Percentiles rank a stretch among this genome's conserved stretches.
phyloP scores from a whole-genome alignment of 768 basidiomycete genomes.

The Trametes punicea region DNA sequence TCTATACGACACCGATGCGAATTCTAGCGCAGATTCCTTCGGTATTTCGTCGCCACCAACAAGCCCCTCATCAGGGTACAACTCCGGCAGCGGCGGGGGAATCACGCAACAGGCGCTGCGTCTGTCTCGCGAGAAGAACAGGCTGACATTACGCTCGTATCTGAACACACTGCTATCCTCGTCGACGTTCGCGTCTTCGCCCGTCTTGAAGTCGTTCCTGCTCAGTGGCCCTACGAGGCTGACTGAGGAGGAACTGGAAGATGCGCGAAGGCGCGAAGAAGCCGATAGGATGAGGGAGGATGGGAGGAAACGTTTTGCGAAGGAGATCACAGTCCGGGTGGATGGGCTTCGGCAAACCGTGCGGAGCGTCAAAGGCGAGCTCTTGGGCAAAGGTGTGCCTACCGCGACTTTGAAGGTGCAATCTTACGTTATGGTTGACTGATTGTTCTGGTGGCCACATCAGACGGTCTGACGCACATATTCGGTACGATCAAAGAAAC shows the following conservation, averaged over 20 bases:
- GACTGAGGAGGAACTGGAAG: constrained; percentile 69
- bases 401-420: not conserved
- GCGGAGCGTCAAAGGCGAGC: constrained; percentile 86
- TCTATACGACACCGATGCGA: constrained; percentile 12
- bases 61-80: constrained; percentile 20
- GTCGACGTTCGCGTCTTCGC: constrained; percentile 74
- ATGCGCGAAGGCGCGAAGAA: constrained; percentile 78
- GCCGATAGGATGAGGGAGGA: constrained; percentile 87
- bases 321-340: constrained; percentile 82
- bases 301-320: constrained; percentile 78
- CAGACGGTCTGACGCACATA: constrained; percentile 85
- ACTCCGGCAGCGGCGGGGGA: constrained; percentile 13
- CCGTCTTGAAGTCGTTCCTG: constrained; percentile 84
- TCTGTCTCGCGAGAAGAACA: constrained; percentile 89
- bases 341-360: constrained; percentile 82
- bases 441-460: not conserved
- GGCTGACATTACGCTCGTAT: constrained; percentile 90
- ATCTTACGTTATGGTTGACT: not conserved
- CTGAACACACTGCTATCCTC: constrained; percentile 76
- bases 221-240: constrained; percentile 71
- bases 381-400: constrained; percentile 74
- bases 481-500: constrained; percentile 86
- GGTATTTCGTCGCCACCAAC: constrained; percentile 8
- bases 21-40: constrained; percentile 27
- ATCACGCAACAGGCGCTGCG: constrained; percentile 32